Evolutionary conservation across 2,329 filamentous ascomycete genomes (phyloP), one percentile per base, ranked within the genome.

Genomic region (Eurotiales sp.): DNA sequence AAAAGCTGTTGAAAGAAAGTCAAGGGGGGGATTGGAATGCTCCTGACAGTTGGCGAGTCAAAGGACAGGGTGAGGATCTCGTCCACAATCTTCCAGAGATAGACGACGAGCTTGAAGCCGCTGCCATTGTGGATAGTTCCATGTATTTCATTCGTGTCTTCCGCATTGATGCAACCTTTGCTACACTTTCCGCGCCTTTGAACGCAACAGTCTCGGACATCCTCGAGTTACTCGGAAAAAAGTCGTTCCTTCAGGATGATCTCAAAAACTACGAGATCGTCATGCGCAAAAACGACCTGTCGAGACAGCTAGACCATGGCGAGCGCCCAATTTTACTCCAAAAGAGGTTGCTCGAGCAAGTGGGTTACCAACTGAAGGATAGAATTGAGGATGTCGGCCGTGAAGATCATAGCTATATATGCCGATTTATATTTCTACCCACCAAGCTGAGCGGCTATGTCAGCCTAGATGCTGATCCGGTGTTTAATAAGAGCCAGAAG

Each of bases 341-440:
- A 68, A 97, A 96, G 71, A 81, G 85, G 43, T 78, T 99, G 15
- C 75, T 99, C 15, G 87, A 96, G 69, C 90, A 96, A 71, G 87
- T 92, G 48, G 93, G 93, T 8, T 99, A 97, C 64, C 85, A 88
- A 52, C 84, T 90, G 27, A 83, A 83, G 51, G 93, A 99, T 68
- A 84, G 84, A 34, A 84, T 99, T 41, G 92, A 96, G 66, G 93
- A 97, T 56, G 83, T 99, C 47, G 93, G 93, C 23, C 84, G 93
- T 52, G 93, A 99, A 69, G 93, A 99, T 74, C 96, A 97, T 69
- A 95, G 91, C 66, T 99, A 97, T 61, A 80, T 99, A 11, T 95
- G 91, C 65, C 88, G 93, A 5, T 97, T 99, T 72, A 90, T 93
- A 54, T 99, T 99, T 70, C 77, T 96, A 53, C 91, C 92, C 14